A percentile compares a stretch with the other conserved stretches of the same genome.
Conservation (phyloP, 1,284 basidiomycete species). For the Gomphus sp. region DNA sequence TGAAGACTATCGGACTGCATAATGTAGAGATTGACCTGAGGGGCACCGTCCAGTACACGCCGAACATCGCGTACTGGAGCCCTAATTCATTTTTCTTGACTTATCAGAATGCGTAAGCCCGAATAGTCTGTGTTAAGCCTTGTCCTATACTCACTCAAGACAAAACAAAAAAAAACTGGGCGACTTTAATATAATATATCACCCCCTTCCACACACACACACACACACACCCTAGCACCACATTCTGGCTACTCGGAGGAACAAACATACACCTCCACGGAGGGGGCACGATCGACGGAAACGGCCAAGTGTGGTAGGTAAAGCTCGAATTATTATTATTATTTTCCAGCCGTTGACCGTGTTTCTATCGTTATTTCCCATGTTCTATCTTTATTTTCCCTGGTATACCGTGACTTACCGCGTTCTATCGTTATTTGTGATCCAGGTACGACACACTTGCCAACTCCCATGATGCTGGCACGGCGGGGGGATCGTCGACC, state of each 20-base stretch:
- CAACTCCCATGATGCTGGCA: slow-evolving; percentile 28
- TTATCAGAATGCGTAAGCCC: slow-evolving; percentile 35
- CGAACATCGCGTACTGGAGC: slow-evolving; percentile 40
- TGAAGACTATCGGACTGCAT: slow-evolving; percentile 27
- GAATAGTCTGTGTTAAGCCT: too few species aligned
- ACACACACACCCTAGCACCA: slow-evolving; percentile 20
- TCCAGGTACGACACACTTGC: slow-evolving; percentile 13
- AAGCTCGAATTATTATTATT: too few species aligned
- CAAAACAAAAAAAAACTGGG: too few species aligned
- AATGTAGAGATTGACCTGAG: slow-evolving; percentile 32
- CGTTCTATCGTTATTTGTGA: neutral
- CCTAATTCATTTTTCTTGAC: slow-evolving; percentile 28
- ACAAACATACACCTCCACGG: slow-evolving; percentile 46
- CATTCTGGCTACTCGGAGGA: slow-evolving; percentile 57
- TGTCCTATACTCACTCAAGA: too few species aligned
- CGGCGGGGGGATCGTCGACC: slow-evolving; percentile 32
- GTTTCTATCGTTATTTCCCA: too few species aligned
- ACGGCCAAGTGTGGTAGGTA: slow-evolving; percentile 34
- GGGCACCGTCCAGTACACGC: slow-evolving; percentile 29
- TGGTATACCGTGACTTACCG: too few species aligned
- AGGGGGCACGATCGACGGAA: slow-evolving; percentile 52
- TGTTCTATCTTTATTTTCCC: too few species aligned
- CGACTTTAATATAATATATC: too few species aligned
- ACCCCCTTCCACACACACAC: too few species aligned
- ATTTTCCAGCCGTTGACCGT: too few species aligned